These are phyloP conservation scores for Cylindrotheca closterium DNA, from an alignment of 108 stramenopile genomes.

Conservation along the genomic window DNA sequence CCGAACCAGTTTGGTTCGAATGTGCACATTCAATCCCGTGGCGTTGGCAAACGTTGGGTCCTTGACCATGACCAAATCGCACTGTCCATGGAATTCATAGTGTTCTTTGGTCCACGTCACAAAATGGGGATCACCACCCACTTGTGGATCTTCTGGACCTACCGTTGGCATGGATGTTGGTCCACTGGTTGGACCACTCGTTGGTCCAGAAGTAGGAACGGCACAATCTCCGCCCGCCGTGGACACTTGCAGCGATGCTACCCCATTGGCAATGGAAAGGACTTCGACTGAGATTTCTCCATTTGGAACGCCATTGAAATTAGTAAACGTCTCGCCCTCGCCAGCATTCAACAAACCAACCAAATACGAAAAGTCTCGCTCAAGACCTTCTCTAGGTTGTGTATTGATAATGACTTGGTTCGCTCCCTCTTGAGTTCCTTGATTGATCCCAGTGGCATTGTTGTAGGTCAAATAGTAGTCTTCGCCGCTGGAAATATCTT, in stretches of 20 bases:
- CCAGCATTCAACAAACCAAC: neutral
- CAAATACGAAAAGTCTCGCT: neutral
- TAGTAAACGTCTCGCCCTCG: neutral
- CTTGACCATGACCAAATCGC: constrained; percentile 1
- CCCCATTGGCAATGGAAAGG: neutral
- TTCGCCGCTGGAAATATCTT: neutral
- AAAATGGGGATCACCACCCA: neutral
- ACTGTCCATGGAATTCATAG: constrained; percentile 7
- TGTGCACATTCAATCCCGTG: neutral
- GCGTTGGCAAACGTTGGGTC: neutral
- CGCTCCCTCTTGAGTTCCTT: constrained; percentile 26
- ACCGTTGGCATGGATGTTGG: neutral
- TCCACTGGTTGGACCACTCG: neutral
- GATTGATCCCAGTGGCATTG: constrained; percentile 39
- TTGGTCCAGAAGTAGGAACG: neutral
- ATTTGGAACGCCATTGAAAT: neutral
- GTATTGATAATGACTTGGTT: constrained; percentile 36
- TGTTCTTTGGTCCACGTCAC: neutral
- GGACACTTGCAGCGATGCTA: neutral
- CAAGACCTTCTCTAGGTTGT: neutral
- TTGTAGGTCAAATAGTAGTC: constrained; percentile 43
- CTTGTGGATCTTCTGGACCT: neutral
- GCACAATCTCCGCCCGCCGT: neutral
- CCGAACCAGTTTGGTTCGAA: neutral
- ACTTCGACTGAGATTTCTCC: neutral